Evolutionary conservation across 495 filamentous ascomycete species (phyloP).

Genomic region (Tuber aestivum): DNA sequence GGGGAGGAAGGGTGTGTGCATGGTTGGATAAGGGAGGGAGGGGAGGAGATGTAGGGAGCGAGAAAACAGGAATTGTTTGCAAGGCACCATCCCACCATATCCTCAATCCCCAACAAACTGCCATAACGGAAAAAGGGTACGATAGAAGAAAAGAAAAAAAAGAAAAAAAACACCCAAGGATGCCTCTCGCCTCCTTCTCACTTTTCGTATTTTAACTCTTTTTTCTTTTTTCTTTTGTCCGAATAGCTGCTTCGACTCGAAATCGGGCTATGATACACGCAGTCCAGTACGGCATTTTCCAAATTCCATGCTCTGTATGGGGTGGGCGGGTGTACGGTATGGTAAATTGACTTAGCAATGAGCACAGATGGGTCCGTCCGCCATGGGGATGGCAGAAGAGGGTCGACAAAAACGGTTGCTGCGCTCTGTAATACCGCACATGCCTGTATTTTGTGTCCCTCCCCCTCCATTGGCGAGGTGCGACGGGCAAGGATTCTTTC

Average conservation of each 20-base stretch:
- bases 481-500: neutral
- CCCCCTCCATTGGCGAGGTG: neutral
- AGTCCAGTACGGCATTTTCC: neutral
- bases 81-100: neutral
- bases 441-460: neutral
- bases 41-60: neutral
- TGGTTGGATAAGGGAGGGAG: neutral
- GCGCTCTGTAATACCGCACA: neutral
- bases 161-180: neutral
- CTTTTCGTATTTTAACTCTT: neutral
- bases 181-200: neutral
- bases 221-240: neutral
- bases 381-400: neutral
- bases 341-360: neutral
- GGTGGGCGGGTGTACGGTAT: neutral
- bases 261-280: neutral
- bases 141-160: neutral
- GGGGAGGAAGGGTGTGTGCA: neutral
- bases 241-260: neutral
- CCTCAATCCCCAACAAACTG: neutral
- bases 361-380: neutral
- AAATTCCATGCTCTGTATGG: neutral
- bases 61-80: slow-evolving; percentile 5
- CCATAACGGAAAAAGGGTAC: neutral
- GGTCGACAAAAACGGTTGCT: neutral